Conservation (phyloP, 805 yeast genomes). For the Middelhovenomyces tepae region DNA sequence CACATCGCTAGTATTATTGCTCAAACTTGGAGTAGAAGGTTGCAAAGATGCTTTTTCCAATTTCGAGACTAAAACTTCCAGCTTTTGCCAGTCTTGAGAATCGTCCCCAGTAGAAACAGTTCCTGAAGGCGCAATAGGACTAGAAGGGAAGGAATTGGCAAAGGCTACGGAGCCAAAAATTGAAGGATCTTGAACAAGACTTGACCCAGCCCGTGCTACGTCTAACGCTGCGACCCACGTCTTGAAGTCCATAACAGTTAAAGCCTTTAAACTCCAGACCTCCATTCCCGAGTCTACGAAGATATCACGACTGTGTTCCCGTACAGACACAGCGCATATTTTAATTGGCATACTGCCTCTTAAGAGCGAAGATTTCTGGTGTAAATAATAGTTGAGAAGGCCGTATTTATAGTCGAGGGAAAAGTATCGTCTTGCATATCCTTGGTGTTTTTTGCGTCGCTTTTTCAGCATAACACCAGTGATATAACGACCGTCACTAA, state of each 20-base stretch:
- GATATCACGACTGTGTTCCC: conserved; percentile 55
- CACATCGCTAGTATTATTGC: not conserved
- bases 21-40: not conserved
- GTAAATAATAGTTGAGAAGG: conserved; percentile 69
- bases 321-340: conserved; percentile 75
- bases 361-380: conserved; percentile 59
- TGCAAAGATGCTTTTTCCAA: conserved; percentile 2
- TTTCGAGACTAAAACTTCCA: not conserved
- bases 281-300: conserved; percentile 92
- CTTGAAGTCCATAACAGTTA: conserved; percentile 54
- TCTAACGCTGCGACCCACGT: conserved; percentile 80
- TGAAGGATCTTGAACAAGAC: not conserved
- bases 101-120: not conserved
- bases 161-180: no score
- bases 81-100: not conserved
- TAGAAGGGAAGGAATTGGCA: no score
- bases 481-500: conserved; percentile 35
- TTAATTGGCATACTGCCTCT: conserved; percentile 90
- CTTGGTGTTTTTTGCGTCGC: conserved; percentile 77
- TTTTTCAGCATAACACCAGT: conserved; percentile 75
- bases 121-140: no score
- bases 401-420: conserved; percentile 75
- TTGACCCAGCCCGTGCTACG: conserved; percentile 21
- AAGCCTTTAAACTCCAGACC: conserved; percentile 79
- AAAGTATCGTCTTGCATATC: conserved; percentile 78